Base-by-base conservation (phyloP, 2,329 filamentous ascomycete genomes). In the Aspergillus calidoustus region DNA sequence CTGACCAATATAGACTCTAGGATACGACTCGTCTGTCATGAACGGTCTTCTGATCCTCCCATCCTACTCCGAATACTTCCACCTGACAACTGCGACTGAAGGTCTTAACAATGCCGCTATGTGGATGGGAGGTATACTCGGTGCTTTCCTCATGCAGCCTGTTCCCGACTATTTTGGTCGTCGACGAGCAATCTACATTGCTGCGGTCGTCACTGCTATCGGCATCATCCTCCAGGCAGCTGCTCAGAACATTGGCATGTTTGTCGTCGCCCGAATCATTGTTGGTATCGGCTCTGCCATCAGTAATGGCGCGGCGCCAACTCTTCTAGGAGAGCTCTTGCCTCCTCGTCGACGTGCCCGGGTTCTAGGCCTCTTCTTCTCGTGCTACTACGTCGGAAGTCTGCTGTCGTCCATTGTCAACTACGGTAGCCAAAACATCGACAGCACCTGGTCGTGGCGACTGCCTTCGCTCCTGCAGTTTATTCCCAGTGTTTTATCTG, bases 41-140 rank as follows among this genome's bases (percentile, higher is more conserved):
- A 86, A 86, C 62, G 84, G 83, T 0, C 77, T 88, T 25, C 84
- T 86, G 61, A 86, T 87, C 61, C 70, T 87, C 17, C 83, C 84
- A 0, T 81, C 80, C 0, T 87, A 87, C 68, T 81, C 78, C 0
- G 77, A 84, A 43, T 87, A 87, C 69, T 87, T 87, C 73, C 66
- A 79, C 4, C 79, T 87, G 7, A 86, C 74, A n/a, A 70, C 81
- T 0, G 80, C 82, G 0, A 85, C 84, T 0, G 82, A 78, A 0
- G 83, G 82, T 3, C 76, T 87, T 17, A 86, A 86, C 65, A 87
- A 83, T 4, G 81, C 84, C 0, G 82, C 82, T 1, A 79, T 83
- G n/a, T 86, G 81, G 67, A 83, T 87, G 53, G 84, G 84, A 11
- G 78, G 79, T 34, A 75, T 79, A 31, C 55, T 86, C 6, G 81